Evolutionary conservation across 768 basidiomycete genomes (phyloP), one percentile per base, ranked within the genome.

Genomic region (Dioszegia aurantiaca): DNA sequence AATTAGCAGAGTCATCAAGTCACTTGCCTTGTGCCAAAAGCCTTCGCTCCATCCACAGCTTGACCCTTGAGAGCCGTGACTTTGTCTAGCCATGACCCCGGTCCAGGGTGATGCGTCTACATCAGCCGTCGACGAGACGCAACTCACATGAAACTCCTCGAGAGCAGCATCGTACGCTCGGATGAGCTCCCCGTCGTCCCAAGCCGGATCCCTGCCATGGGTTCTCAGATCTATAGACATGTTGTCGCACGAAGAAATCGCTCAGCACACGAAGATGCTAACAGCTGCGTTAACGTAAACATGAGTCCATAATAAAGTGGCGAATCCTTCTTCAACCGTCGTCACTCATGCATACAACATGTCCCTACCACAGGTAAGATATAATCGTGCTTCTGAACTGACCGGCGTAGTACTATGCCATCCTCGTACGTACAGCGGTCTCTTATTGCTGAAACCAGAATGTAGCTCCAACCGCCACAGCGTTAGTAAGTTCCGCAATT

Each of bases 181-280:
- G 41, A 76, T 58, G 11, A 76, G 60, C 52, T 74, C 73, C n/a
- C 68, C 26, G 56, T 76, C 75, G 45, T 76, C 75, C 75, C 75
- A 76, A 33, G 68, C 72, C n/a, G n/a, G n/a, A n/a, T 60, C 68
- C 17, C 28, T 31, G 24, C 8, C 46, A 28, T 47, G n/a, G n/a
- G n/a, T n/a, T n/a, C n/a, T n/a, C 16, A 28, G 26, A n/a, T 30
- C 12, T 47, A 17, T 14, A 33, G 33, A 33, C 33, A 33, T 33
- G 33, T 33, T 33, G n/a, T n/a, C n/a, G n/a, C n/a, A n/a, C n/a
- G n/a, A n/a, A n/a, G n/a, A n/a, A n/a, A n/a, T n/a, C n/a, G n/a
- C n/a, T n/a, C n/a, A n/a, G n/a, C n/a, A n/a, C n/a, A n/a, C n/a
- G n/a, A n/a, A n/a, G n/a, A n/a, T n/a, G n/a, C n/a, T n/a, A n/a